Evolutionary conservation across 1,284 basidiomycete species (phyloP), one percentile per base, ranked within the genome.

Genomic region (Garcileccinum viscosum): DNA sequence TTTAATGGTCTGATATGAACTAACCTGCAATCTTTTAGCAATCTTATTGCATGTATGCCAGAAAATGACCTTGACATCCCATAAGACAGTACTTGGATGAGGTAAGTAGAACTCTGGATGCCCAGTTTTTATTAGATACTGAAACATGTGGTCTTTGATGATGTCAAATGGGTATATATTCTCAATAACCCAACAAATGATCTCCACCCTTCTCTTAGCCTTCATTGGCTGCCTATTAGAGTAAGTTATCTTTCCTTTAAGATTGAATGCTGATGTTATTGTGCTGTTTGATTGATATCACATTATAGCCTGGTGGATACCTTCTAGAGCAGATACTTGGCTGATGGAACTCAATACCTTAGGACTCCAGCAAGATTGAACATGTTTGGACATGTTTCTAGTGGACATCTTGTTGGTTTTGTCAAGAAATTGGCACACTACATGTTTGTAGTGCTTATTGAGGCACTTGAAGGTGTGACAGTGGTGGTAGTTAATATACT

Each of bases 291-390:
- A 53, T 27, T 53, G 47, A 53, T 53, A 53, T 8, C 24, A 6
- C 9, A 14, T 53, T 53, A 53, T 27, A 53, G 47, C 47, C 47
- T 53, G 12, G 24, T 3, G 14, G 5, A 24, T 24, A 15, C 47
- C 47, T 15, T 53, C 47, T 3, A 53, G 47, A 27, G n/a, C 27
- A 27, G 24, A 53, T 64, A 15, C 38, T 37, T 33, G 1, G 50
- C 38, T 11, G 3, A 67, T 30, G 1, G 38, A 8, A 7, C 35
- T 32, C 62, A 64, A 27, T 2, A 37, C 4, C 3, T 81, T 80
- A 2, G 75, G 67, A 4, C 82, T 82, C 80, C 80, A 84, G 69
- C 83, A 85, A 4, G 47, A 69, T 42, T 69, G 73, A 0, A 76
- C 76, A 69, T 85, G 83, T 61, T 75, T 76, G 2, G 63, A 37